Base-by-base conservation (phyloP, 129 eudicot species). In the Saussurea involucrata region DNA sequence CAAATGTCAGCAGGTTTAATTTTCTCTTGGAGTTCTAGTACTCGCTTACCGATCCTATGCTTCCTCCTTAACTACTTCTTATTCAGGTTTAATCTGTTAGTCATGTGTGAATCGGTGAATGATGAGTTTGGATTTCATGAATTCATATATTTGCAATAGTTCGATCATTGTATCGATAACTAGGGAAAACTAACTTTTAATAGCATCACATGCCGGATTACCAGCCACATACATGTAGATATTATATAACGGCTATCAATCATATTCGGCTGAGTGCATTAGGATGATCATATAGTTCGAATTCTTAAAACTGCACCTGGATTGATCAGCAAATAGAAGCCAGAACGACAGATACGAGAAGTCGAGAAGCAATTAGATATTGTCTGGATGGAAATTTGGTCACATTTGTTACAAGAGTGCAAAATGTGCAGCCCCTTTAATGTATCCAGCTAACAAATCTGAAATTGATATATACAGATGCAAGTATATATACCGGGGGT, bases 11-110 rank as follows among this genome's bases (percentile, higher is more conserved):
- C 88, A 83, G n/a, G n/a, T n/a, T n/a, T n/a, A 22, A 71, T 75
- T 25, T 32, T 83, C 78, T 85, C 93, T 5, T 82, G 98, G 32
- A 86, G 91, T 68, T 87, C 89, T 13, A 90, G 98, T 72, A 55
- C 89, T 90, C 94, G 34, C 61, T 81, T 27, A 77, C 90, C 64
- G 98, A 95, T 86, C 97, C 93, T 65, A 67, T 77, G 76, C 81
- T 86, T 76, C 90, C 83, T 3, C 89, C 96, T 74, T 90, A 85
- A n/a, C n/a, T n/a, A n/a, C n/a, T n/a, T 40, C 70, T 85, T 69
- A 81, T 76, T 81, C 93, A 85, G 98, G 98, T 91, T 32, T 68
- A 55, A 8, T 44, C 9, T 20, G 24, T 72, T 72, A 27, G 53
- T 73, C 58, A 49, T 49, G 5, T 49, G 58, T 49, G 58, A 15